phyloP scores from a whole-genome alignment of 2,329 filamentous ascomycete genomes.

The Penicillium janthinellum region DNA sequence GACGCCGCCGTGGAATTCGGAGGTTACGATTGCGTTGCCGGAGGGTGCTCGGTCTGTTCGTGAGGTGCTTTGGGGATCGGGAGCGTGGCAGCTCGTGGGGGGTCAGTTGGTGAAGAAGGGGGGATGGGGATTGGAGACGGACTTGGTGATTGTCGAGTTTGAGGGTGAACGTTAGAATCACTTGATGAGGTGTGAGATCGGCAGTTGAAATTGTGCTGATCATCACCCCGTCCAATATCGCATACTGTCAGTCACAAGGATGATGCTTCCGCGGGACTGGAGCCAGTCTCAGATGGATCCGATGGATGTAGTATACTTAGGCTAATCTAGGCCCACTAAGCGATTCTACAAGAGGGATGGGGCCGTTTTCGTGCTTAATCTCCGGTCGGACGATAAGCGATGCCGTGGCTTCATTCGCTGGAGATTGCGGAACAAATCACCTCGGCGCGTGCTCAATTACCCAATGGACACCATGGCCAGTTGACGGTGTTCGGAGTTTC shows the following conservation, averaged over 20 bases:
- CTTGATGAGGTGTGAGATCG: neutral
- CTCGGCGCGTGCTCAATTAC: neutral
- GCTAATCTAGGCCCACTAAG: neutral
- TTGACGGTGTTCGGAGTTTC: neutral
- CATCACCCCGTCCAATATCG: neutral
- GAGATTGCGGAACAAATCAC: neutral
- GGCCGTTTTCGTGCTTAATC: conserved; percentile 1
- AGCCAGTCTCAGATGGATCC: too few relatives aligned
- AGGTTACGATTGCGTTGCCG: conserved; percentile 16
- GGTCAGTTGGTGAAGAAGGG: conserved; percentile 12
- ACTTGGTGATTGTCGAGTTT: conserved; percentile 17
- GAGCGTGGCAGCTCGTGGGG: conserved; percentile 6
- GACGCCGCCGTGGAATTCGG: conserved; percentile 23
- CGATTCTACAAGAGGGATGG: neutral
- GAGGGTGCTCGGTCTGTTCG: conserved; percentile 1
- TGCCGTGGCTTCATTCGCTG: conserved; percentile 1
- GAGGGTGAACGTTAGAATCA: neutral
- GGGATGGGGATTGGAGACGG: conserved; percentile 12
- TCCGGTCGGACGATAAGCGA: neutral
- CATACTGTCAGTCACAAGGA: neutral
- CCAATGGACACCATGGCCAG: neutral
- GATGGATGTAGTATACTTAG: too few relatives aligned
- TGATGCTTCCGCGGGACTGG: neutral
- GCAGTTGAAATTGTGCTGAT: neutral
- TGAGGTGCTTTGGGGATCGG: conserved; percentile 14